Evolutionary conservation across 148 eudicot genomes (phyloP), one percentile per base, ranked within the genome.

Genomic region (Chenopodium suecicum): DNA sequence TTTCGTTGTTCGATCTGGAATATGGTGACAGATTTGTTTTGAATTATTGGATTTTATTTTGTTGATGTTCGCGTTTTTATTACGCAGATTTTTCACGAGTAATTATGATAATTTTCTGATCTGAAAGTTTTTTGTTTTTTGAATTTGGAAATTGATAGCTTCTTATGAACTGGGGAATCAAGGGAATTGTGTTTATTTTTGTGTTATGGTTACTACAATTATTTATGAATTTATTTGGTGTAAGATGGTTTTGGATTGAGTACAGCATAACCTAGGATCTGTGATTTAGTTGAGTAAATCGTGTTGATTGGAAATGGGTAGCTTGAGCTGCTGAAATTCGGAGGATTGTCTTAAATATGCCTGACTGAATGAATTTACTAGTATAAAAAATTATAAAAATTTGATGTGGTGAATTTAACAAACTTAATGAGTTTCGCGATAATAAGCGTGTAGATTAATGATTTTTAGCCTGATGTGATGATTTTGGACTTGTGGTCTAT

Each of bases 1-100:
- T 46, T 73, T 37, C 23, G 63, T 4, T 70, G 25, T 73, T 73
- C 76, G 76, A 73, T 73, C 76, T 73, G 76, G 20, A 47, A 46
- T 47, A 23, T 23, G 10, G 4, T 20, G 14, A 29, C 19, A 2
- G 8, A 23, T 48, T n/a, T 72, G 54, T 6, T 46, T 7, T 11
- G 16, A 46, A 44, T 47, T 23, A 22, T 47, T 73, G 22, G 62
- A 17, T 17, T 19, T 56, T 17, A 0, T 58, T 5, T 58, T 58
- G 0, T 58, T 1, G 74, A 34, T 34, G 1, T 69, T 13, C 17
- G 20, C 19, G 19, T 27, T 29, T 69, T 69, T 69, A 1, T 10
- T 9, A 10, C 31, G 37, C 11, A 1, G 68, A 27, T 67, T 67
- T 67, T 12, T 12, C 34, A 67, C 14, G 41, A 29, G 11, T 13